Base-by-base conservation (phyloP, 768 basidiomycete species). In the Gautieria morchelliformis region DNA sequence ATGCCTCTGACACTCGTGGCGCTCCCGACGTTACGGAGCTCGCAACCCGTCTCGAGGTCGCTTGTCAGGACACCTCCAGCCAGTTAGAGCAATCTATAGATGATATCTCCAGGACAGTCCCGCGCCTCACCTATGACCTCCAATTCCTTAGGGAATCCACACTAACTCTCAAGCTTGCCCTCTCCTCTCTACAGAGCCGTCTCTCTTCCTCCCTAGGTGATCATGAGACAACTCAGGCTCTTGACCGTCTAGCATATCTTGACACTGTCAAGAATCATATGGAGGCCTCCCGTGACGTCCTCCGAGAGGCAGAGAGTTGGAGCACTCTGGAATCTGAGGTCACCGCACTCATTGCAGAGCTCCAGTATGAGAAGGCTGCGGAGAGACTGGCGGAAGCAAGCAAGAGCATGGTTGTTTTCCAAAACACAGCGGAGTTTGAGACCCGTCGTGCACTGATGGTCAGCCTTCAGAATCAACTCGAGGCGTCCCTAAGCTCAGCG, bases 131-230 rank as follows among this genome's bases (percentile, higher is more conserved):
- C 1, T 98, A 96, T 68, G 96, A 98, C 70, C 77, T 99, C 37
- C 94, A 98, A 67, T 96, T 96, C 74, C 94, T 97, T 84, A 86
- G 90, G 44, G 95, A 98, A 64, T 84, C 86, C 33, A 93, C 94
- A 1, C 70, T 87, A 17, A 79, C 87, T 3, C 77, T 98, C 22
- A 87, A 89, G 59, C 74, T 72, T 30, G 73, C 82, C 9, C 74
- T 99, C 20, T 72, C 78, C 30, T 76, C 76, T 33, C 82, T 93
- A 17, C 79, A 85, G 56, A 69, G 74, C 32, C 76, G 76, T 48
- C 79, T 83, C 4, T 72, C 70, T 27, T 41, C 33, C 12, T 52
- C 61, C 10, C 32, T 60, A 11, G 71, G 81, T 15, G 80, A 80
- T 0, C 73, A 73, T 37, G 76, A 77, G 50, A 93, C 87, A 0